Evolutionary conservation across 352 stramenopile genomes (phyloP), one percentile per base, ranked within the genome.

Genomic region (Discostella stelligera): DNA sequence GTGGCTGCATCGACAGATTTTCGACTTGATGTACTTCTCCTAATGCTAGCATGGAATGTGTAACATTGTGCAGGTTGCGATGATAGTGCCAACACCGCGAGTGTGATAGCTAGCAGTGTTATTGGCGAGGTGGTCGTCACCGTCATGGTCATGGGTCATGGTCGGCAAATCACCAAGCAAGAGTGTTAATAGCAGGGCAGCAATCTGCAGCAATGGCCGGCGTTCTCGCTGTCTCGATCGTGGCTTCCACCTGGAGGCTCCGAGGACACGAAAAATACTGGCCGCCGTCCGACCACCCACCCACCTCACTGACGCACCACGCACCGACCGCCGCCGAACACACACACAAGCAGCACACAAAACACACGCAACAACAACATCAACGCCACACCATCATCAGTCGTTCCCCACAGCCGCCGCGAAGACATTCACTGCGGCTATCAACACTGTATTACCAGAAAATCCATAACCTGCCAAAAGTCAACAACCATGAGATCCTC

Each of bases 91-190:
- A 44, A 14, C 11, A 44, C 0, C 37, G 13, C 37, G 8, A 32
- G 11, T 2, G 11, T 39, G 18, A n/a, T 6, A 37, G 54, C 14
- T 62, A 23, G 23, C 25, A 32, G 23, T 39, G 30, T 60, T 39
- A 18, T 60, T 60, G 53, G 20, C 1, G 37, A 44, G 37, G 37
- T 44, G 37, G 37, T 3, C 13, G 84, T 32, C 66, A 73, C 11
- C 13, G 84, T 32, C 66, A 73, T 16, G 72, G 59, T 41, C 77
- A 55, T 55, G n/a, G n/a, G n/a, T n/a, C n/a, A n/a, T n/a, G n/a
- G 78, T 48, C 1, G 82, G 85, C 74, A 86, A 83, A 46, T n/a
- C n/a, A n/a, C n/a, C n/a, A n/a, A n/a, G n/a, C n/a, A n/a, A n/a
- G n/a, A n/a, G n/a, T n/a, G n/a, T n/a, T n/a, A n/a, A n/a, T n/a